Evolutionary conservation across 306 rosid species (phyloP), one percentile per base, ranked within the genome.

Genomic region (Dicorynia guianensis): DNA sequence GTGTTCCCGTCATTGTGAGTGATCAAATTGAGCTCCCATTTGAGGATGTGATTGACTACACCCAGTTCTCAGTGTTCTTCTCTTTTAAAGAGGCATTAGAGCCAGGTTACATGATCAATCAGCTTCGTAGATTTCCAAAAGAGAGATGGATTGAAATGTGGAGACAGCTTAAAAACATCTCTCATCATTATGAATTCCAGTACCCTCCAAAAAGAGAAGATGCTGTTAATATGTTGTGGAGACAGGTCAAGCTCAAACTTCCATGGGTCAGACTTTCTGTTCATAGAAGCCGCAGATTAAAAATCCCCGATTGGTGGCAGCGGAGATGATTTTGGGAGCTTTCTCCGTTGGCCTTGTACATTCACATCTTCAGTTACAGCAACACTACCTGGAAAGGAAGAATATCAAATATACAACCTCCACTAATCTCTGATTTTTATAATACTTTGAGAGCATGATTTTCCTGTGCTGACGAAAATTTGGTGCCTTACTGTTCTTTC

Each of bases 1-100:
- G 96, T 72, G 74, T 90, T 70, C 96, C 96, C 3, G 87, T 90
- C 60, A 84, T 90, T 11, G 89, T 90, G 56, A 90, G 96, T 49
- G 90, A 90, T 63, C 88, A 84, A 71, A 90, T 90, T 55, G 96
- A 90, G 79, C 92, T 90, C 55, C 96, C 96, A 43, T 90, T 79
- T 55, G 92, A 90, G 80, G 88, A 87, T 76, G 92, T 85, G 73
- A 80, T 90, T 38, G 92, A 90, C 90, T 90, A 85, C 52, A 56
- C 71, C 39, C 76, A 60, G n/a, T 90, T 90, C 81, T 84, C 96
- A 15, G 15, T 90, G 57, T 87, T 87, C 80, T 87, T 87, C 77
- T 90, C 96, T n/a, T 90, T 85, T 47, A 76, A 85, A 55, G 96
- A 90, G 76, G 96, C 92, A 17, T 52, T 90, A 33, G 67, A 85